Conservation (phyloP, 2,329 filamentous ascomycete genomes). For the Coniella vitis region DNA sequence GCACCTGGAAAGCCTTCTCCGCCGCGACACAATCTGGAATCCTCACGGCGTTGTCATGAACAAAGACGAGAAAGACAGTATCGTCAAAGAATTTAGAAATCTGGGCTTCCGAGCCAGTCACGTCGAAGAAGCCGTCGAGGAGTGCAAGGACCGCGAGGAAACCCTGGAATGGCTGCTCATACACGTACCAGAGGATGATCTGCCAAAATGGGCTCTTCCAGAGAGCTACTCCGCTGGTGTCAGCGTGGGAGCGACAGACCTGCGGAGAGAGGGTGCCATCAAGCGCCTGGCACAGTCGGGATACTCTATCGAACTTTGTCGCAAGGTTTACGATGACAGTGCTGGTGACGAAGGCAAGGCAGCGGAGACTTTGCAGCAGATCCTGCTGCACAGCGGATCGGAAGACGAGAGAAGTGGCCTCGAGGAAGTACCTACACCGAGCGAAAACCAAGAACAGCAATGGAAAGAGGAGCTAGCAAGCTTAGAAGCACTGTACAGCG, state of each 20-base stretch:
- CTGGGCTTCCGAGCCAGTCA: conserved; percentile 87
- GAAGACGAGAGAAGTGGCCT: conserved; percentile 19
- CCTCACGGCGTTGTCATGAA: conserved; percentile 65
- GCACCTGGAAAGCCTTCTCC: conserved; percentile 72
- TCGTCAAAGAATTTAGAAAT: conserved; percentile 67
- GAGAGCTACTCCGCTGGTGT: conserved; percentile 89
- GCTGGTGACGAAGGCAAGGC: conserved; percentile 68
- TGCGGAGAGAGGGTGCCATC: conserved; percentile 74
- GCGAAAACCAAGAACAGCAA: conserved; percentile 43
- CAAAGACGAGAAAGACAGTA: conserved; percentile 44
- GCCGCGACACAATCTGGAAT: conserved; percentile 80
- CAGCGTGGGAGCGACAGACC: conserved; percentile 72
- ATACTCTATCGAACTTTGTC: conserved; percentile 79
- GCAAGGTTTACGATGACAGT: conserved; percentile 65
- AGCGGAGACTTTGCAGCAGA: conserved; percentile 71
- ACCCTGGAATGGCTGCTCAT: conserved; percentile 93
- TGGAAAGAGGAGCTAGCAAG: conserved; percentile 86
- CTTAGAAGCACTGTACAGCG: conserved; percentile 78
- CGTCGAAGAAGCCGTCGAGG: conserved; percentile 75
- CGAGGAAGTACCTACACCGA: conserved; percentile 21
- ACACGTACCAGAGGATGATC: conserved; percentile 92
- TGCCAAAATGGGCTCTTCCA: conserved; percentile 87
- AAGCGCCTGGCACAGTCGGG: conserved; percentile 76
- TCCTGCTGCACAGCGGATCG: conserved; percentile 48
- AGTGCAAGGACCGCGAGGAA: conserved; percentile 89